Conservation (phyloP, 2,329 filamentous ascomycete species). For the Aspergillus floridensis region DNA sequence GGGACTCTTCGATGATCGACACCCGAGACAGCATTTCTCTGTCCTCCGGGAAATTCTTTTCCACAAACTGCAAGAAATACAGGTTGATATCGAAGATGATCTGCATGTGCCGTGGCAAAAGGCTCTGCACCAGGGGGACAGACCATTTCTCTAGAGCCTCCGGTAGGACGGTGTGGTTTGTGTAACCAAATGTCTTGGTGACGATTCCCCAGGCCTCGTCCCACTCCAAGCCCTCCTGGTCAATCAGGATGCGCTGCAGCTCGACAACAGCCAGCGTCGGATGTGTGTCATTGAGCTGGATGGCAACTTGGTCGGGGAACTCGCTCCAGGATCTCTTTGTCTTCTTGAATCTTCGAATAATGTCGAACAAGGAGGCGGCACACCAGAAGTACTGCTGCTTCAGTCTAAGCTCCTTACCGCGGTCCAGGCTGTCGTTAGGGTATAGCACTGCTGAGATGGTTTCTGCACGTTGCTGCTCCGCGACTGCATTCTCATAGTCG, state of each 20-base stretch:
- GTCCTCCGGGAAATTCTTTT: conserved; percentile 85
- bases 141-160: conserved; percentile 99
- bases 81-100: conserved; percentile 99
- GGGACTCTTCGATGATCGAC: conserved; percentile 96
- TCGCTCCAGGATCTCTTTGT: conserved; percentile 84
- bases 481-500: conserved; percentile 95
- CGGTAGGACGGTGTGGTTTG: conserved; percentile 95
- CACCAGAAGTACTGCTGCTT: conserved; percentile 99
- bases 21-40: conserved; percentile 80
- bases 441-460: conserved; percentile 97
- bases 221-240: conserved; percentile 89
- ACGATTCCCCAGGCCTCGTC: conserved; percentile 86
- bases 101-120: conserved; percentile 89
- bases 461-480: conserved; percentile 97
- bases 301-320: conserved; percentile 92
- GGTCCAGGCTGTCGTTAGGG: conserved; percentile 94
- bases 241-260: conserved; percentile 85
- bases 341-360: conserved; percentile 98
- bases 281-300: conserved; percentile 97
- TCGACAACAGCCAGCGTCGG: conserved; percentile 95
- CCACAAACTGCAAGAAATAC: conserved; percentile 85
- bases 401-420: conserved; percentile 92
- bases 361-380: conserved; percentile 91
- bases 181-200: conserved; percentile 82
- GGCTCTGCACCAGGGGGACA: conserved; percentile 84